These are phyloP conservation scores for Tetracladium marchalianum DNA, from an alignment of 495 filamentous ascomycete genomes.

Conservation along the genomic window DNA sequence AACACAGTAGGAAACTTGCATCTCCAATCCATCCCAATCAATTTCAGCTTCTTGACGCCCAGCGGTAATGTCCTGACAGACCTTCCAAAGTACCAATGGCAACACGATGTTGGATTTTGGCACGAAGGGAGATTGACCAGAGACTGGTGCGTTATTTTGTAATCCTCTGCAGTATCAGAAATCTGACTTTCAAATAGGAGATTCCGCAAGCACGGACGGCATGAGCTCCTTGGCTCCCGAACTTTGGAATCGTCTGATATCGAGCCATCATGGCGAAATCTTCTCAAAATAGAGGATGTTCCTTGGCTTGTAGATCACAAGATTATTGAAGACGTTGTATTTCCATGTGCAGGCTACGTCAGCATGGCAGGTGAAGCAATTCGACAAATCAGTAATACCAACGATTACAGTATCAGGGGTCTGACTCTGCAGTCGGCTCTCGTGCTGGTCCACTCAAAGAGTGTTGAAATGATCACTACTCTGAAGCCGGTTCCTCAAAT, in stretches of 20 bases:
- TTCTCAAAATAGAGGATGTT: conserved; percentile 25
- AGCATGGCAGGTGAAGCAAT: conserved; percentile 14
- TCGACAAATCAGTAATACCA: not conserved
- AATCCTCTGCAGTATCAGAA: too few species aligned
- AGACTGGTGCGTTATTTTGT: conserved; percentile 16
- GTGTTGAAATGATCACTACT: conserved; percentile 1
- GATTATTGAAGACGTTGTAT: conserved; percentile 28
- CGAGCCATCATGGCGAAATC: conserved; percentile 30
- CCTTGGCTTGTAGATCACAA: conserved; percentile 41
- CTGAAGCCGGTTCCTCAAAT: not conserved
- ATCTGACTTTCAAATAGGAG: conserved; percentile 24
- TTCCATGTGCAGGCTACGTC: conserved; percentile 30
- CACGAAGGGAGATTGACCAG: conserved; percentile 37
- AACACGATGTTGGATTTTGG: conserved; percentile 38
- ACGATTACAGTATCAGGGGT: not conserved
- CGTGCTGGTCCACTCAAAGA: not conserved
- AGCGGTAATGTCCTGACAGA: conserved; percentile 27
- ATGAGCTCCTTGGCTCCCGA: conserved; percentile 43
- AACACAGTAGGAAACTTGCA: conserved; percentile 31
- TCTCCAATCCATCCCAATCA: conserved; percentile 29
- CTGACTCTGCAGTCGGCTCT: not conserved
- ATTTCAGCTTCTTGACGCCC: conserved; percentile 21
- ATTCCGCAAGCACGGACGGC: conserved; percentile 28
- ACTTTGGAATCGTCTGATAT: conserved; percentile 34
- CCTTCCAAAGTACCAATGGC: conserved; percentile 38